Percentiles rank a stretch among this genome's conserved stretches.
phyloP scores from a whole-genome alignment of 306 rosid species.

The Lupinus albus region DNA sequence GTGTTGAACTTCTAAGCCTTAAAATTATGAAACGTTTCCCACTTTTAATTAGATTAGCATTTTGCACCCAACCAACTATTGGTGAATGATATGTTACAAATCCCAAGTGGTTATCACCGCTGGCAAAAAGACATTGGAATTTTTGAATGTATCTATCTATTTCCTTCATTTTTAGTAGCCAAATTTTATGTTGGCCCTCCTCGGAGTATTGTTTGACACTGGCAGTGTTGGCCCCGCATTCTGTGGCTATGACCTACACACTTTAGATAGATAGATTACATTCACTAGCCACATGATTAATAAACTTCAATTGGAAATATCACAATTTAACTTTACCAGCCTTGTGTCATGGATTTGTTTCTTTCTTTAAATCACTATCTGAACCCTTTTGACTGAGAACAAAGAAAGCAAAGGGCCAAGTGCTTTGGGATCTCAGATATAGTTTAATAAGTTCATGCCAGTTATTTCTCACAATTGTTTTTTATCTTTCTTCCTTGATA shows the following conservation, averaged over 20 bases:
- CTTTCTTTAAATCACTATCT: not conserved
- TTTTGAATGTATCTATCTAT: not conserved
- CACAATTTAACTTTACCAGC: slow-evolving; percentile 31
- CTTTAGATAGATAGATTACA: slow-evolving; percentile 20
- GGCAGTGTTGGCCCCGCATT: not conserved
- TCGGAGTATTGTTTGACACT: not conserved
- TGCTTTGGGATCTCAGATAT: slow-evolving; percentile 33
- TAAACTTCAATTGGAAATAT: slow-evolving; percentile 36
- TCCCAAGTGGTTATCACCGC: not conserved
- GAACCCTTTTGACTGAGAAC: slow-evolving; percentile 36
- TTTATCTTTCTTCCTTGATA: too few relatives aligned
- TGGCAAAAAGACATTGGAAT: not conserved
- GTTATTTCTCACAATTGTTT: too few relatives aligned
- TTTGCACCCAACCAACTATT: not conserved
- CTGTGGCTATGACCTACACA: slow-evolving; percentile 33
- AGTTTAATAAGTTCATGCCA: too few relatives aligned
- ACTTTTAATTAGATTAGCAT: too few relatives aligned
- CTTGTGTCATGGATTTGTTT: slow-evolving; percentile 28
- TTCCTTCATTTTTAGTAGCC: not conserved
- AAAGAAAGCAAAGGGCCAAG: slow-evolving; percentile 33
- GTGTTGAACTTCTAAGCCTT: too few relatives aligned
- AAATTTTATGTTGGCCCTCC: slow-evolving; percentile 5
- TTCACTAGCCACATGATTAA: slow-evolving; percentile 32
- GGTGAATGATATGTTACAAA: not conserved
- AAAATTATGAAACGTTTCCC: too few relatives aligned